Percentiles rank a stretch among this genome's conserved stretches.
Conservation (phyloP, 768 basidiomycete genomes). For the Leccinum fibrillosum region DNA sequence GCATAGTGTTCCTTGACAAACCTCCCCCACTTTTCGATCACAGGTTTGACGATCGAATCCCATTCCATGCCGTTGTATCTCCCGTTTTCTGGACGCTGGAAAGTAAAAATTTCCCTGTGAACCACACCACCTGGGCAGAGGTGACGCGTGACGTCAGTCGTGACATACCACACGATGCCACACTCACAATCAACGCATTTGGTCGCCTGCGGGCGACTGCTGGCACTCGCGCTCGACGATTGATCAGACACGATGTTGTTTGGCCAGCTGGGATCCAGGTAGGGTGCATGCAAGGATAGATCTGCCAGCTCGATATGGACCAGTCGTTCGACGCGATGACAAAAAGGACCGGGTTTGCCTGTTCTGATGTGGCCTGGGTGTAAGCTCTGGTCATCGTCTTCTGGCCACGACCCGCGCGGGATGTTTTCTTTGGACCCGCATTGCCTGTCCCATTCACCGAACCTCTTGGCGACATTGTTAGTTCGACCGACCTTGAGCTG, state of each 20-base stretch:
- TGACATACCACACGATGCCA: neutral
- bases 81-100: conserved; percentile 52
- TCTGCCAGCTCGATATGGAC: conserved; percentile 81
- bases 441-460: conserved; percentile 80
- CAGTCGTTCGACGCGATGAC: conserved; percentile 74
- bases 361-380: conserved; percentile 65
- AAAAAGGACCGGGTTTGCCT: conserved; percentile 60
- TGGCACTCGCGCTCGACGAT: neutral
- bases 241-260: conserved; percentile 30
- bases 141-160: conserved; percentile 7
- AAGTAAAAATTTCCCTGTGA: conserved; percentile 81
- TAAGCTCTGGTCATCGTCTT: conserved; percentile 44
- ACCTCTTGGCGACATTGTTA: conserved; percentile 65
- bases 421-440: conserved; percentile 76
- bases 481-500: conserved; percentile 81
- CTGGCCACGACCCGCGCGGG: conserved; percentile 73
- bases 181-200: conserved; percentile 46
- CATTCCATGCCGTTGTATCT: conserved; percentile 64
- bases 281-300: conserved; percentile 52
- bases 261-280: conserved; percentile 53
- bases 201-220: conserved; percentile 16
- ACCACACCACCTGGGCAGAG: conserved; percentile 45
- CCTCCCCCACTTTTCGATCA: conserved; percentile 74
- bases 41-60: conserved; percentile 69
- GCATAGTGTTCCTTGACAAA: conserved; percentile 46